Base-by-base conservation (phyloP, 1,139 yeast genomes). In the Blastobotrys malaysiensis region DNA sequence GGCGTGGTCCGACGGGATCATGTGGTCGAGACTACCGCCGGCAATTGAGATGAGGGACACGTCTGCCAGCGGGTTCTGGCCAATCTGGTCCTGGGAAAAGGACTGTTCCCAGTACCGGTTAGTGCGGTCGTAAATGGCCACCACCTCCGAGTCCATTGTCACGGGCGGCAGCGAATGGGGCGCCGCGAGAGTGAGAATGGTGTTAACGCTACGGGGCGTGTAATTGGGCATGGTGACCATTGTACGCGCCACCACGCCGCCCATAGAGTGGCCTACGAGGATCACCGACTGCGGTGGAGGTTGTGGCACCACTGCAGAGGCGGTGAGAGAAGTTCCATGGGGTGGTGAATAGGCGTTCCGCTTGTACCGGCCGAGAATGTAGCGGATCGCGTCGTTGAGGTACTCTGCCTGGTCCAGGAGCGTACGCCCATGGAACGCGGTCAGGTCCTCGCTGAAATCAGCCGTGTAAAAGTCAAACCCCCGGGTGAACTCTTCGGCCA, bases 391-490 rank as follows among this genome's bases (percentile, higher is more conserved):
- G 61, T 91, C 97, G 65, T 95, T 93, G 56, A 88, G 71, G 68
- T 87, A 93, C 67, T 88, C 96, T 0, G 98, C 96, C 71, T 93
- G 99, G 67, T 93, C 98, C 47, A 89, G 72, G 77, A 93, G 76
- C 1, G 98, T 88, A 61, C 91, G 77, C 0, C 99, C 99, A 69
- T 91, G 97, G 69, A 93, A 88, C 0, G 99, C 99, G 1, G 98
- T 90, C 63, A 90, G 84, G 67, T 93, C 99, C 70, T 93, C 98
- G 65, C 91, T 88, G 72, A 93, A 93, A 67, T 95, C 97, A 1
- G 96, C 95, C 0, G 95, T 77, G 67, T 88, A 91, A 67, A 89
- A 86, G 45, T 63, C 67, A 16, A 62, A 49, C 19, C 55, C 52
- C 18, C 51, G 26, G 4, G 50, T n/a, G 7, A 31, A 14, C 9